phyloP scores from a whole-genome alignment of 352 stramenopile genomes.

The Phytopythium oedochilum region DNA sequence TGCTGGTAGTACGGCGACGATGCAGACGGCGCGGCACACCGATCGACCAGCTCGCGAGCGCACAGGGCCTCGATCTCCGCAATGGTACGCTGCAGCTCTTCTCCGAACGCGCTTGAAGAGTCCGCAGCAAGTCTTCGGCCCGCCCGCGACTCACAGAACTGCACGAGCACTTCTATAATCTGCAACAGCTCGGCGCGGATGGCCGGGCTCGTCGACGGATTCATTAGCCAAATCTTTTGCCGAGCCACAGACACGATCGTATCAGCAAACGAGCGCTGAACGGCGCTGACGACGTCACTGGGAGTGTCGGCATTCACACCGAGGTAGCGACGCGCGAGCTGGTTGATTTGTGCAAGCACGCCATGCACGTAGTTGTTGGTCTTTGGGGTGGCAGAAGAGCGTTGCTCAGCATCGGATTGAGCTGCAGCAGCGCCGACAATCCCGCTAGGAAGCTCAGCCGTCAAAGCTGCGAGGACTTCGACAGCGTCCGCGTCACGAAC shows the following conservation, averaged over 20 bases:
- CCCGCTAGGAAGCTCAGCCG: constrained; percentile 32
- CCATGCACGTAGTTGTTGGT: constrained; percentile 68
- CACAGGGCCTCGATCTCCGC: constrained; percentile 20
- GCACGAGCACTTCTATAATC: constrained; percentile 38
- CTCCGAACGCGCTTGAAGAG: constrained; percentile 6
- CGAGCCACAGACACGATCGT: constrained; percentile 28
- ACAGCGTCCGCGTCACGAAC: constrained; percentile 49
- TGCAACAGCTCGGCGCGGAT: constrained; percentile 49
- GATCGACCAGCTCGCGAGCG: constrained; percentile 21
- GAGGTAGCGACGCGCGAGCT: constrained; percentile 40
- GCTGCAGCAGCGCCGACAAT: constrained; percentile 5
- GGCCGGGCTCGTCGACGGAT: constrained; percentile 20
- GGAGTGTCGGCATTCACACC: constrained; percentile 3
- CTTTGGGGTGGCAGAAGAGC: neutral
- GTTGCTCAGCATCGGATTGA: neutral
- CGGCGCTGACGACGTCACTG: constrained; percentile 6
- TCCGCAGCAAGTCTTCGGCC: constrained; percentile 6
- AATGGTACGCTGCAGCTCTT: constrained; percentile 10
- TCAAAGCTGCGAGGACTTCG: constrained; percentile 30
- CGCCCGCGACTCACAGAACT: constrained; percentile 15
- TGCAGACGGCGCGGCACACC: constrained; percentile 8
- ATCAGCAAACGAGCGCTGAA: constrained; percentile 19
- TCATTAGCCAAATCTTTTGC: constrained; percentile 39
- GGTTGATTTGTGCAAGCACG: constrained; percentile 53
- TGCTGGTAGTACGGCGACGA: constrained; percentile 1